Conservation (phyloP, 768 basidiomycete genomes). For the Piloderma croceum region DNA sequence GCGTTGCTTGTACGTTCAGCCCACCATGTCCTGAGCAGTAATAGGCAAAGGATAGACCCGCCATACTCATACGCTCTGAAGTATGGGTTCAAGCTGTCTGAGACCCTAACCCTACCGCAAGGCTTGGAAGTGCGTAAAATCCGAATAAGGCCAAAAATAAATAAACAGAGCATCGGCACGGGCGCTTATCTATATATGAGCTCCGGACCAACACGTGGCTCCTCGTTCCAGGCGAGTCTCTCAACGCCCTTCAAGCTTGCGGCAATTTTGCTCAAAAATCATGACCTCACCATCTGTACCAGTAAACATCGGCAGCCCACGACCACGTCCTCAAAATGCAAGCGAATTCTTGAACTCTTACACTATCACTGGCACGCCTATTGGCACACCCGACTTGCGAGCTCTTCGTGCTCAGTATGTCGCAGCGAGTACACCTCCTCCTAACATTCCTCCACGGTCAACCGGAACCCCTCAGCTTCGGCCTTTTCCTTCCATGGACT, state of each 20-base stretch:
- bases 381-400: slow-evolving; percentile 61
- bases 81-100: no score
- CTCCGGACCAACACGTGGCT: no score
- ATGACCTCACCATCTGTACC: slow-evolving; percentile 54
- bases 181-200: no score
- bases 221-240: no score
- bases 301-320: slow-evolving; percentile 40
- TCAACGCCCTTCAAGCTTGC: no score
- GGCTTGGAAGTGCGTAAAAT: no score
- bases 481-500: neutral
- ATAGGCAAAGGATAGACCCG: slow-evolving; percentile 41
- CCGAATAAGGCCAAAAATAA: no score
- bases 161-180: no score
- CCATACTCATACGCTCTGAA: neutral
- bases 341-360: neutral
- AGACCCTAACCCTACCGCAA: no score
- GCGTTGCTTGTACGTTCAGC: slow-evolving; percentile 10
- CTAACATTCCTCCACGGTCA: slow-evolving; percentile 50
- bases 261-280: no score
- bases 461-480: neutral
- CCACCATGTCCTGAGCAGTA: slow-evolving; percentile 75
- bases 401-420: slow-evolving; percentile 60
- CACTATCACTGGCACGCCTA: slow-evolving; percentile 27
- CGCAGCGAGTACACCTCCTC: slow-evolving; percentile 49
- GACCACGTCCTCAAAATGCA: neutral